Base-by-base conservation (phyloP, 2,329 filamentous ascomycete species). In the Nectriaceae sp. region DNA sequence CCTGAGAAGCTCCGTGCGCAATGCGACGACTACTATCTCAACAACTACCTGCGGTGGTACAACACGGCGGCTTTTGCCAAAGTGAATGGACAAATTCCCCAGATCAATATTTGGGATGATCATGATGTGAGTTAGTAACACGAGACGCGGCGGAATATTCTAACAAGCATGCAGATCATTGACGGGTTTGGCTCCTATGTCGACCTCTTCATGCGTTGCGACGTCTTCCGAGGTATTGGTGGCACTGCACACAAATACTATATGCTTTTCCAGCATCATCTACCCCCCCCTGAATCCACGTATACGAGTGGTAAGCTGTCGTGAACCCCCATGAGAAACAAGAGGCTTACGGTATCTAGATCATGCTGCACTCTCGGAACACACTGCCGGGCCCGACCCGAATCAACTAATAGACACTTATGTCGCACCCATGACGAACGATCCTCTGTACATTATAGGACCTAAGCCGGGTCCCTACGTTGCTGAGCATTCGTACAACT, bases 41-140 rank as follows among this genome's bases (percentile, higher is more conserved):
- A 95, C 44, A 90, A 95, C 60, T 99, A 99, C 64, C 66, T 97
- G 79, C 70, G 80, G 68, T 80, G 89, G 92, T 97, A 94, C 65
- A 82, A 83, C 38, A 88, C 82, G 49, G 90, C 92, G 24, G 81
- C 95, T 1, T 99, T 97, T 69, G 87, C 89, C 2, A 77, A 87
- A 61, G 90, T 90, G 26, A 95, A 92, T 59, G 88, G 88, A 2
- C 91, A 97, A 67, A 97, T 99, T 53, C 86, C 94, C 1, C 95
- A 96, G 82, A 74, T 99, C 56, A 99, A 97, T 64, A 89, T 99
- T 38, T 99, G 93, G 92, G 94, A 99, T 68, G 94, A 99, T 61
- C 94, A 97, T 67, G 89, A 94, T 65, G 66, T 82, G 74, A 79
- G 72, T 80, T 15, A 5, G 4, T 21, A 26, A 10, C 11, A 15